A percentile compares a stretch with the other conserved stretches of the same genome.
These are phyloP conservation scores for Lojkania enalia DNA, from an alignment of 2,329 filamentous ascomycete species.

Conservation along the genomic window DNA sequence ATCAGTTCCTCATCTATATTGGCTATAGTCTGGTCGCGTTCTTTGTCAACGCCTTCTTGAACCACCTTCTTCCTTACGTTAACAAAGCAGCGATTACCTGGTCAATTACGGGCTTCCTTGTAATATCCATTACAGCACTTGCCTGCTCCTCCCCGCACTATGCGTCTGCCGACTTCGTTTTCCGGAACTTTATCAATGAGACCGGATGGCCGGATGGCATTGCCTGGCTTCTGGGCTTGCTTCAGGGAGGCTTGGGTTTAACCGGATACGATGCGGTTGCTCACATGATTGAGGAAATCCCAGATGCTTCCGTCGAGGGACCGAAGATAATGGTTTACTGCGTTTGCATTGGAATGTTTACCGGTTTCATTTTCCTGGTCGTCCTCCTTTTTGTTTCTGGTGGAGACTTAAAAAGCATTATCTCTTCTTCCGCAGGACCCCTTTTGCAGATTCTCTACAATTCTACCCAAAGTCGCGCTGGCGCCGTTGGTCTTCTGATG, in stretches of 20 bases:
- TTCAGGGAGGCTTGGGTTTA: slow-evolving; percentile 59
- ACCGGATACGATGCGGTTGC: slow-evolving; percentile 59
- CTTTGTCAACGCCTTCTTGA: slow-evolving; percentile 67
- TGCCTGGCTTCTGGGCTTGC: slow-evolving; percentile 54
- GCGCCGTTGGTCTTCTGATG: slow-evolving; percentile 67
- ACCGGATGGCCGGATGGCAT: slow-evolving; percentile 72
- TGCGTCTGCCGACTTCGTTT: slow-evolving; percentile 67
- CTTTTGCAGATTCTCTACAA: slow-evolving; percentile 65
- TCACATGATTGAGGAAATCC: slow-evolving; percentile 64
- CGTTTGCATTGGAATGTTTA: slow-evolving; percentile 64
- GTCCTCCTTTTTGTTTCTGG: slow-evolving; percentile 67
- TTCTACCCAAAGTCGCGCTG: slow-evolving; percentile 63
- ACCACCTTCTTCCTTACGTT: slow-evolving; percentile 63
- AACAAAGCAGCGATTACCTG: slow-evolving; percentile 72
- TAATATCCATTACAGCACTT: slow-evolving; percentile 71
- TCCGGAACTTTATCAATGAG: slow-evolving; percentile 67
- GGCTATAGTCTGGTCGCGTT: slow-evolving; percentile 65
- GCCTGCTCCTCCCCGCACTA: slow-evolving; percentile 68
- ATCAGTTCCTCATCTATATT: slow-evolving; percentile 74
- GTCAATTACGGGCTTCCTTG: slow-evolving; percentile 68
- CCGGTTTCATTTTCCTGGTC: slow-evolving; percentile 65
- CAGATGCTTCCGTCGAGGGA: slow-evolving; percentile 60
- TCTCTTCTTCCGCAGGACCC: slow-evolving; percentile 59
- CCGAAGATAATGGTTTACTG: slow-evolving; percentile 69
- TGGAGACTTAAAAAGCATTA: slow-evolving; percentile 58